Evolutionary conservation across 129 eudicot genomes (phyloP).

Genomic region (Cynara cardunculus): DNA sequence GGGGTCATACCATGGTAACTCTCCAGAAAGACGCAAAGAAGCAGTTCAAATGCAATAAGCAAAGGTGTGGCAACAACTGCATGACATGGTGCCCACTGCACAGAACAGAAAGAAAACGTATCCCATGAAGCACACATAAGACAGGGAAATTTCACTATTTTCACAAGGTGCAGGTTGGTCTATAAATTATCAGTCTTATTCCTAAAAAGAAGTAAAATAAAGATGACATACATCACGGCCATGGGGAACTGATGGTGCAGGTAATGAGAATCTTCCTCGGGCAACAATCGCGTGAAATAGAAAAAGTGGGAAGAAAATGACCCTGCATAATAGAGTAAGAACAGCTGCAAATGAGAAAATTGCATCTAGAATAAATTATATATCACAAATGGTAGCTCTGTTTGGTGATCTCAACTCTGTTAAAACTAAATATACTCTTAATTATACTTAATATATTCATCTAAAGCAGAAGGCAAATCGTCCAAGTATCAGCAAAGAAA

Average conservation of each 20-base stretch:
- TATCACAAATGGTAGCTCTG: constrained; percentile 1
- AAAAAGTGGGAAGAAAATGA: constrained; percentile 75
- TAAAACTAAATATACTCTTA: background rate
- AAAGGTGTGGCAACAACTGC: constrained; percentile 87
- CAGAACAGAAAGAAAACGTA: background rate
- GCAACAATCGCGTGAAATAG: constrained; percentile 90
- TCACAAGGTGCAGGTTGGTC: background rate
- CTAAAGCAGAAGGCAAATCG: background rate
- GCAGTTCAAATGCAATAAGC: constrained; percentile 89
- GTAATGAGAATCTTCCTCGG: constrained; percentile 90
- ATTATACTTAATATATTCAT: background rate
- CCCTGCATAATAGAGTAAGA: constrained; percentile 44
- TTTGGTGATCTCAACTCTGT: background rate
- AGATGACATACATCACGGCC: constrained; percentile 70
- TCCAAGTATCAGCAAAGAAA: background rate
- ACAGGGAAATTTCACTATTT: background rate
- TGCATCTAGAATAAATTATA: background rate
- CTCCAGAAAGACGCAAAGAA: constrained; percentile 83
- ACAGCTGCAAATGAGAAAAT: background rate
- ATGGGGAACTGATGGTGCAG: constrained; percentile 97
- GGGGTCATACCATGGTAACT: constrained; percentile 55
- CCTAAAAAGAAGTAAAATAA: constrained; percentile 3
- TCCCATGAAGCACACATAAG: background rate
- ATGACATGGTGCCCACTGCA: constrained; percentile 98
- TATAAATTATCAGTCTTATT: background rate